Evolutionary conservation across 345 rosid species (phyloP), one percentile per base, ranked within the genome.

Genomic region (Euphorbia pulcherrima): DNA sequence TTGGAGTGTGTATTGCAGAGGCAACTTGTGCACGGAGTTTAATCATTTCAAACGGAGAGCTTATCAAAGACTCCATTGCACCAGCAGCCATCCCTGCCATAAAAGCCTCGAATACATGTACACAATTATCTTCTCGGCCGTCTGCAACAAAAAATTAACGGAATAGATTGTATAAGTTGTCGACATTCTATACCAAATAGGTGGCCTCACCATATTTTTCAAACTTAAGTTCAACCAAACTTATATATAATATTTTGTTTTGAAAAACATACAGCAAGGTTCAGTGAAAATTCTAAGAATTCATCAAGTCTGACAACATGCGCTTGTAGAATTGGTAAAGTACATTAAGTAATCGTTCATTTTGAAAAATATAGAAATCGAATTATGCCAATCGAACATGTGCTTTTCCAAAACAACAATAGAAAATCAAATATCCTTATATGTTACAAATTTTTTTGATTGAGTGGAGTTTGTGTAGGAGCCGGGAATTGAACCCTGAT

Each of bases 1-100:
- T 76, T 72, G 83, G 80, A 63, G 79, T 64, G 4, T 80, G 81
- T 75, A 88, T 83, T 46, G 90, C 99, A 69, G 96, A 77, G 47
- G 88, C 67, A 48, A 88, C 99, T 77, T 94, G 97, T 1, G 82
- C 77, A 16, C 96, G 86, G 44, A 91, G 81, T 82, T 89, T 94
- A 62, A 89, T 47, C 60, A 94, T 78, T 83, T 94, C 96, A 74
- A 91, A 94, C 6, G 97, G 97, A 3, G 92, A 86, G 66, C 73
- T 76, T 71, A 85, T 41, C 21, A 89, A 59, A 53, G 97, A 82
- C 75, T 94, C 97, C 53, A 76, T 73, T n/a, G 86, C 85, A 68
- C 99, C 99, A 69, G 91, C 91, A 29, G 70, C 86, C 81, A 87
- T 75, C 33, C 99, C 97, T 17, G 92, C 94, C 73, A 89, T 65